Conservation (phyloP, 2,329 filamentous ascomycete species). For the Stagonosporopsis vannaccii region DNA sequence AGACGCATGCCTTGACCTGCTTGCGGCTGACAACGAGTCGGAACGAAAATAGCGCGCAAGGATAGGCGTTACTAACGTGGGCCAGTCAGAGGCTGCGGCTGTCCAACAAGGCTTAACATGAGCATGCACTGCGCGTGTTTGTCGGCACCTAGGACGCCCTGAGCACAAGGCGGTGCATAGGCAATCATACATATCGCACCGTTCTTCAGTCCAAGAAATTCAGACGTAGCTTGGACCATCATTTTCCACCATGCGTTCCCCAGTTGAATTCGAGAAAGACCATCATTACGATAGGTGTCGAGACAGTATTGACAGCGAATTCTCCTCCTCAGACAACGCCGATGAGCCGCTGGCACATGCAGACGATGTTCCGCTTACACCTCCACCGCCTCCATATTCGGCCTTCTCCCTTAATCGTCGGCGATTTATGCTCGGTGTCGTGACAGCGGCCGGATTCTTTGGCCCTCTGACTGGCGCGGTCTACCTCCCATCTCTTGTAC, state of each 20-base stretch:
- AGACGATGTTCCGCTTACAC: constrained; percentile 8
- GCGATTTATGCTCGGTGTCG: constrained; percentile 50
- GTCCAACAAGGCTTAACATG: constrained; percentile 12
- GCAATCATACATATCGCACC: constrained; percentile 20
- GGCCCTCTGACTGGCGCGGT: constrained; percentile 56
- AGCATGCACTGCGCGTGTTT: constrained; percentile 12
- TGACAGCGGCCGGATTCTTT: constrained; percentile 54
- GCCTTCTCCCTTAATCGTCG: constrained; percentile 48
- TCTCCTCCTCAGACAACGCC: constrained; percentile 23
- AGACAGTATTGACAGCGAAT: constrained; percentile 33
- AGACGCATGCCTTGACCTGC: constrained; percentile 2
- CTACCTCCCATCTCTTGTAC: constrained; percentile 53
- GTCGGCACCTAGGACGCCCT: constrained; percentile 26
- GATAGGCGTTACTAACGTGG: constrained; percentile 11
- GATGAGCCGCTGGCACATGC: constrained; percentile 19
- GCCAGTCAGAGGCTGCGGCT: constrained; percentile 15
- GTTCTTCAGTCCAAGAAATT: constrained; percentile 23
- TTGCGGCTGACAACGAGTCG: constrained; percentile 26
- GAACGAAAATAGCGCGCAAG: constrained; percentile 26
- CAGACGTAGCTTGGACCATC: constrained; percentile 8
- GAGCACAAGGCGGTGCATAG: constrained; percentile 24
- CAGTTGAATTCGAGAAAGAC: constrained; percentile 35
- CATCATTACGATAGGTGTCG: constrained; percentile 30
- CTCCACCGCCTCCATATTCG: constrained; percentile 43
- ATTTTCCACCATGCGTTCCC: constrained; percentile 29